Base-by-base conservation (phyloP, 169 alveolate species). In the Cryptosporidium parvum region DNA sequence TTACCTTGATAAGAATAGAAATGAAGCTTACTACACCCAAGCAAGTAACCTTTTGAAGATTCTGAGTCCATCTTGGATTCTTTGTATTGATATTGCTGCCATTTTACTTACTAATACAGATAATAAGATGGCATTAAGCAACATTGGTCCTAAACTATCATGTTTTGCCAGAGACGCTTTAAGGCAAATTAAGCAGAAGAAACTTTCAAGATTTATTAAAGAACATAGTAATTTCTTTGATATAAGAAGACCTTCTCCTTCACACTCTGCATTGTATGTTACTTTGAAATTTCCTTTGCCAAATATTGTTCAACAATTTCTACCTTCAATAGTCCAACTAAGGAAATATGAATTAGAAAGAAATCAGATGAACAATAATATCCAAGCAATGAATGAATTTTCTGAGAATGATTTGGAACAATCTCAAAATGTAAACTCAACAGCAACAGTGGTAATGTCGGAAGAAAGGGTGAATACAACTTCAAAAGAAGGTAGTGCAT, bases 201-300 rank as follows among this genome's bases (percentile, higher is more conserved):
- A 80, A 33, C 62, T 80, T 26, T 80, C 89, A 18, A 80, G 89
- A 65, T 80, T 80, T 67, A 80, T 80, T 80, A 80, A 65, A 51
- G 89, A 80, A 48, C 75, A 80, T 33, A 65, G 68, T 9, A 80
- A 56, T 31, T 80, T 80, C 56, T 80, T 80, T 80, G 89, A 80
- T 39, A 80, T 80, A 26, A 80, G 89, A 65, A 80, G 89, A 31
- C 89, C 89, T 35, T 80, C 89, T 42, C 89, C 89, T 42, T 18
- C 61, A 45, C 89, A 80, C 51, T 80, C 89, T 14, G 89, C 89
- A 18, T 65, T 80, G 59, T 80, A 80, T 51, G 89, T 80, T 37
- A 80, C 89, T 33, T 48, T 80, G 44, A 80, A 80, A 23, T 80
- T 80, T 44, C 89, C 89, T n/a, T 31, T 80, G 44, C 89, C 89